Base-by-base conservation (phyloP, 1,139 yeast genomes). In the Arxiozyma bovina region DNA sequence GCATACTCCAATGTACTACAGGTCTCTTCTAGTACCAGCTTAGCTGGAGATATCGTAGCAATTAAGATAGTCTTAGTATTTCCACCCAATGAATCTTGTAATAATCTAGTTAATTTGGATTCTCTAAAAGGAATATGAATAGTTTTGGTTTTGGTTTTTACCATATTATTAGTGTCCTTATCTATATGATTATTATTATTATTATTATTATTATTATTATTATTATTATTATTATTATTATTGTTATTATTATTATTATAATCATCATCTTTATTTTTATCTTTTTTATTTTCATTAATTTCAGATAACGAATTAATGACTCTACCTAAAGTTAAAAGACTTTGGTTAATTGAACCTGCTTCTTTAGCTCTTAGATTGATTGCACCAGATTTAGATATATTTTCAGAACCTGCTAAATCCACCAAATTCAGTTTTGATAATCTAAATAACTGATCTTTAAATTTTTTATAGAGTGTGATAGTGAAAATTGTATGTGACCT, bases 381-480 rank as follows among this genome's bases (percentile, higher is more conserved):
- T 1, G 82, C 77, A 12, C 87, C 87, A 1, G 86, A 80, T 58
- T 82, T 70, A 63, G 77, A 77, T 46, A 83, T 78, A 60, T 83
- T 81, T 67, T 86, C 93, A 9, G 89, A 83, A 0, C 93, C 94
- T 0, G 93, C 94, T 57, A 86, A 75, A 73, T 85, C 93, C 2
- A 85, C 93, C 48, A 86, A 72, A 66, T 85, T 85, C 78, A 86
- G 81, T 61, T 85, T 86, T 1, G 90, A 82, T 18, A 81, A 73
- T 55, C 78, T 74, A 57, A 77, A 70, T 25, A 44, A 9, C 52
- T 52, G 70, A 34, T 42, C 47, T 11, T 49, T 49, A 34, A 43
- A 42, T 66, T 63, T 77, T 59, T 77, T 80, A 63, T 78, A 79
- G 50, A 85, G 70, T 50, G 78, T 77, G 21, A 85, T 77, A 1